Evolutionary conservation across 495 filamentous ascomycete genomes (phyloP), one percentile per base, ranked within the genome.

Genomic region (Parathielavia appendiculata): DNA sequence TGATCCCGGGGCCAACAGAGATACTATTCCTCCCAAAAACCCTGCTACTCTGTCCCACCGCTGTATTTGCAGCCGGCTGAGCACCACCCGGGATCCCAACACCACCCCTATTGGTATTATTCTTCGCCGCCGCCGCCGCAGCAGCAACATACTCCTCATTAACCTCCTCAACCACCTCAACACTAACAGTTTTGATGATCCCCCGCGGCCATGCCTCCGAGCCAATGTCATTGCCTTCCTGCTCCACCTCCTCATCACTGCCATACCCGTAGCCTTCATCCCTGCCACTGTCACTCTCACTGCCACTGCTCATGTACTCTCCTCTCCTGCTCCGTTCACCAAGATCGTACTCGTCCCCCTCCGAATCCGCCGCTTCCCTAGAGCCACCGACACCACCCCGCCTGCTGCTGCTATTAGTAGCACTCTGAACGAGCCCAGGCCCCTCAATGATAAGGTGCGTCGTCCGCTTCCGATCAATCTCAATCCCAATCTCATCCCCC

Each of bases 171-270:
- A 68, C 54, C 11, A 74, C 68, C 60, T 74, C 70, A 17, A 74
- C 67, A n/a, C 64, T 67, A 26, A 74, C 70, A 32, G 71, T 72
- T 62, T 74, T 74, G 63, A 74, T 72, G 52, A 74, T 74, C 20
- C 71, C 67, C 16, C 59, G 44, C 10, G 70, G 66, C 70, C 68
- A 71, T 5, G 65, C 59, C 30, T 63, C 65, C 17, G 66, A 44
- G 51, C 64, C 62, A n/a, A 66, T 60, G 41, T 56, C 58, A 34
- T 40, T 36, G 6, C 47, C 44, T n/a, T n/a, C n/a, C n/a, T n/a
- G n/a, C n/a, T 4, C 16, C 20, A 34, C 32, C 38, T 10, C 30
- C 11, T 35, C 52, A 19, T 53, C 22, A 32, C 51, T 45, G 22
- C 47, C 45, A 17, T 30, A 41, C 19, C 34, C 52, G 19, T 35